Base-by-base conservation (phyloP, 1,284 basidiomycete species). In the Chalciporus sp. region DNA sequence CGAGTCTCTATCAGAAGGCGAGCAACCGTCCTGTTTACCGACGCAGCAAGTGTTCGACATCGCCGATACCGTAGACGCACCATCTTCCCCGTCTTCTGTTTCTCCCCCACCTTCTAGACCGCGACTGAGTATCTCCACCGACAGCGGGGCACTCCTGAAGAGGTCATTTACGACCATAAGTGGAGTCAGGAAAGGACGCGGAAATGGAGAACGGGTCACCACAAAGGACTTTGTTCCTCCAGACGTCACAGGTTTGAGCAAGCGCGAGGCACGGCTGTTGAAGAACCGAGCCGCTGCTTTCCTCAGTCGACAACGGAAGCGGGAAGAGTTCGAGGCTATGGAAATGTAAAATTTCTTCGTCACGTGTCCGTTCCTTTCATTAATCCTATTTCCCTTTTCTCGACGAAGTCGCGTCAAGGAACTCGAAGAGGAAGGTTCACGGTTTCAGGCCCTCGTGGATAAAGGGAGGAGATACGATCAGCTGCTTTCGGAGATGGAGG, bases 201-300 rank as follows among this genome's bases (percentile, higher is more conserved):
- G 80, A 16, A 69, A 73, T 33, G 84, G 76, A 46, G 86, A 87
- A 63, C 82, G 86, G 60, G 80, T 90, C 61, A 85, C 79, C 55
- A 87, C 82, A 65, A 91, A 88, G 71, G 90, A 92, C 70, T 95
- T 94, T 66, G 72, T 95, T 8, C 90, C 90, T 20, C 92, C 92
- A 40, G 93, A 95, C 71, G 92, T 94, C 55, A 84, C 86, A 47
- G 93, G 92, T 47, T 81, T 95, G 55, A 87, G 81, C 77, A 95
- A 95, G 73, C 87, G 92, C 54, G 92, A 95, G 74, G 92, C 93
- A 49, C 84, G 92, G 51, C 81, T 95, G 14, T 90, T 95, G 56
- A 95, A 95, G 79, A 95, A 95, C 75, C 83, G 92, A 52, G 92
- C 92, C 12, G 92, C 92, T 9, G 92, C 92, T 51, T 95, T 95